Percentiles rank a stretch among this genome's conserved stretches.
Evolutionary conservation across 768 basidiomycete species (phyloP).

Genomic region (Amanita pseudoporphyria): DNA sequence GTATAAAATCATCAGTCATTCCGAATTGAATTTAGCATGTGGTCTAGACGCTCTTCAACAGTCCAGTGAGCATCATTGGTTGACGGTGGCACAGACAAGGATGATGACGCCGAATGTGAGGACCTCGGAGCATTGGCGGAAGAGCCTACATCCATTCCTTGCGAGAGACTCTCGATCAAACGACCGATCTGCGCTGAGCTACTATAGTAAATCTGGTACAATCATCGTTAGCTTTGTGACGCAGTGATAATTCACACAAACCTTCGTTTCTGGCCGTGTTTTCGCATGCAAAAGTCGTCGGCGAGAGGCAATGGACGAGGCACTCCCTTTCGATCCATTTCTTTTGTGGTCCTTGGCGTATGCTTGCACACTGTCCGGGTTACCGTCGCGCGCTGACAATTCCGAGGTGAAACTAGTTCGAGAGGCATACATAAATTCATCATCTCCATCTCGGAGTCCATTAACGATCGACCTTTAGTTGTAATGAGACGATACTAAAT

Average conservation of each 20-base stretch:
- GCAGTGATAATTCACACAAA: conserved; percentile 21
- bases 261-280: conserved; percentile 78
- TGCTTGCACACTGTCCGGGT: conserved; percentile 56
- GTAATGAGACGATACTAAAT: conserved; percentile 12
- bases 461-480: conserved; percentile 69
- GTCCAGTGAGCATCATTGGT: conserved; percentile 57
- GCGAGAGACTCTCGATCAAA: conserved; percentile 75
- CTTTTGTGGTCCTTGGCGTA: conserved; percentile 69
- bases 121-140: conserved; percentile 22
- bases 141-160: conserved; percentile 70
- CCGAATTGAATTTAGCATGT: conserved; percentile 47
- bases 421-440: conserved; percentile 55
- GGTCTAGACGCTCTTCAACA: conserved; percentile 68
- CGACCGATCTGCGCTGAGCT: conserved; percentile 73
- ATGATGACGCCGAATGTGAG: conserved; percentile 52
- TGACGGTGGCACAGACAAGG: conserved; percentile 33
- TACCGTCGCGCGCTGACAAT: conserved; percentile 44
- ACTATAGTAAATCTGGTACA: conserved; percentile 59
- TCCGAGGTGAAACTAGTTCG: conserved; percentile 71
- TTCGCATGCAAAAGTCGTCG: conserved; percentile 47
- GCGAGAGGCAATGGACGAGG: conserved; percentile 49
- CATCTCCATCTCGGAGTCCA: conserved; percentile 69
- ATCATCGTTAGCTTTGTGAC: conserved; percentile 15
- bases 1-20: conserved; percentile 39
- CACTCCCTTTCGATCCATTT: conserved; percentile 58